Evolutionary conservation across 2,329 filamentous ascomycete species (phyloP).

Genomic region (Aspergillus sp.): DNA sequence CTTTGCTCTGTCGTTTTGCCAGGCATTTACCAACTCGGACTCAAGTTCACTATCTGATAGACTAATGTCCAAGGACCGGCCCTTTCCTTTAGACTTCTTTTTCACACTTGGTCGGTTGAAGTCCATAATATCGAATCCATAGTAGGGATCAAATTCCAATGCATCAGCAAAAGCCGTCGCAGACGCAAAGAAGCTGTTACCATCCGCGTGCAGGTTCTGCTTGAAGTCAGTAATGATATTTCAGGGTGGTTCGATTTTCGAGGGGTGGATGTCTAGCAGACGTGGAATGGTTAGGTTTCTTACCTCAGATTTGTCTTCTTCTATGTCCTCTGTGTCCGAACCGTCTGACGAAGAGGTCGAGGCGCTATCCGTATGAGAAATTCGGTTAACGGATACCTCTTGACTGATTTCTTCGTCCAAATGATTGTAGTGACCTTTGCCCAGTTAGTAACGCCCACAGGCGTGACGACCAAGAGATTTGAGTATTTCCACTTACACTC

Average conservation of each 20-base stretch:
- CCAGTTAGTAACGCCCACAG: background rate
- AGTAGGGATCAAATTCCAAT: conserved; percentile 61
- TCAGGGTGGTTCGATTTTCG: no score
- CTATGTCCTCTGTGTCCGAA: background rate
- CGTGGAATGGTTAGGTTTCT: background rate
- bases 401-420: background rate
- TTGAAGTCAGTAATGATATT: background rate
- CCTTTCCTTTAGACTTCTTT: conserved; percentile 64
- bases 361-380: background rate
- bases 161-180: conserved; percentile 60
- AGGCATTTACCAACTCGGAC: conserved; percentile 58
- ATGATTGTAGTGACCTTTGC: background rate
- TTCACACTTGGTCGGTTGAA: conserved; percentile 70
- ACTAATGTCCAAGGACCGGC: conserved; percentile 55
- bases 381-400: background rate
- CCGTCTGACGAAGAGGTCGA: background rate
- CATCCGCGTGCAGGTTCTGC: background rate
- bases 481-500: no score
- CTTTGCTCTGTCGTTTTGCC: conserved; percentile 68
- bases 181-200: conserved; percentile 48
- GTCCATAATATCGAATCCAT: conserved; percentile 83
- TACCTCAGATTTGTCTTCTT: background rate
- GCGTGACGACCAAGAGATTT: no score
- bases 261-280: background rate
- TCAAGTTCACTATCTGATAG: conserved; percentile 70